These are phyloP conservation scores for Schizophyllum commune DNA, from an alignment of 1,284 basidiomycete genomes.

Conservation along the genomic window DNA sequence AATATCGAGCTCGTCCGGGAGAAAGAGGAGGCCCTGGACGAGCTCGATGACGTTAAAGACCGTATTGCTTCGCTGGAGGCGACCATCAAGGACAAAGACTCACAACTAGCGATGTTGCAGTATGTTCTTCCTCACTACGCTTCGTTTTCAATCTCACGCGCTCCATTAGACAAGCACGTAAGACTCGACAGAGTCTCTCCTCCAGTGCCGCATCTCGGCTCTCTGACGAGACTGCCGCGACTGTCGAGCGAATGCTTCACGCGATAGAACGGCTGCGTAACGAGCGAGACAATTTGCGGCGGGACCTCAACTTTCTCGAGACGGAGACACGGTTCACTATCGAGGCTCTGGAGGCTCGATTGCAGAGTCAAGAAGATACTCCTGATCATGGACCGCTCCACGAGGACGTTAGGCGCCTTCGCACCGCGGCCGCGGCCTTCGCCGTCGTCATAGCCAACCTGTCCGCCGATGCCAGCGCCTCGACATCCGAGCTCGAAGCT, in stretches of 20 bases:
- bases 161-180: not conserved
- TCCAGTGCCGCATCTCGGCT: slow-evolving; percentile 1
- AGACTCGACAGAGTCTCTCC: slow-evolving; percentile 2
- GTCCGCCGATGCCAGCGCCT: slow-evolving; percentile 10
- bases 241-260: slow-evolving; percentile 48
- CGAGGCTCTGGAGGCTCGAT: slow-evolving; percentile 48
- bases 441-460: slow-evolving; percentile 30
- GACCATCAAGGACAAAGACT: slow-evolving; percentile 22
- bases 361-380: slow-evolving; percentile 14
- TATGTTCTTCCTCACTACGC: slow-evolving; percentile 13
- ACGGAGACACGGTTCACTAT: slow-evolving; percentile 64
- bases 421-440: slow-evolving; percentile 22
- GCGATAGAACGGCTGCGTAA: slow-evolving; percentile 59
- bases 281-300: slow-evolving; percentile 63
- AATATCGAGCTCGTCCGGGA: slow-evolving; percentile 31
- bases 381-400: not conserved
- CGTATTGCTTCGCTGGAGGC: slow-evolving; percentile 22
- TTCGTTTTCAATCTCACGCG: not conserved
- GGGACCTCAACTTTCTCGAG: slow-evolving; percentile 62
- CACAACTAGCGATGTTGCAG: slow-evolving; percentile 16
- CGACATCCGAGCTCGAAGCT: not conserved
- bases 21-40: slow-evolving; percentile 38
- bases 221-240: slow-evolving; percentile 27
- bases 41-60: slow-evolving; percentile 28
- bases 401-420: slow-evolving; percentile 23